phyloP scores from a whole-genome alignment of 257 asterid species.

The Penstemon eatonii region DNA sequence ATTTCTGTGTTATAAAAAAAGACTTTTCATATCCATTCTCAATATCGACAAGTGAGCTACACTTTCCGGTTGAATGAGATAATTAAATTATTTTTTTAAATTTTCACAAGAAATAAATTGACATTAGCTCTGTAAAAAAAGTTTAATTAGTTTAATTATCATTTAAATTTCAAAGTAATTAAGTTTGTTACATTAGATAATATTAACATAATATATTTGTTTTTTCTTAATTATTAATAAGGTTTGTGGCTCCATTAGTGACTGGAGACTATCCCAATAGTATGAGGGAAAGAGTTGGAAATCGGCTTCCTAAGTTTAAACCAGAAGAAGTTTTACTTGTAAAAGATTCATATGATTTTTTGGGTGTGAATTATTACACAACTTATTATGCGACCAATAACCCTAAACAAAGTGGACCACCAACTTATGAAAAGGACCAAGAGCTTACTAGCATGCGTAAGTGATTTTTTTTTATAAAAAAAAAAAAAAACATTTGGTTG shows the following conservation, averaged over 20 bases:
- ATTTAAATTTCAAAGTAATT: too few species aligned
- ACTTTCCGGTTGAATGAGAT: too few species aligned
- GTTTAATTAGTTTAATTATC: too few species aligned
- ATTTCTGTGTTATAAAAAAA: too few species aligned
- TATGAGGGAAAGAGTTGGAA: constrained; percentile 24
- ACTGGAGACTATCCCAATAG: constrained; percentile 31
- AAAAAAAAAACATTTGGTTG: too few species aligned
- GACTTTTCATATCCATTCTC: too few species aligned
- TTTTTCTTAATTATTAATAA: not conserved
- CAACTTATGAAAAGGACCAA: not conserved
- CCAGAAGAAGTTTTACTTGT: constrained; percentile 18
- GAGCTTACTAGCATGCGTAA: not conserved
- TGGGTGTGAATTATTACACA: constrained; percentile 27
- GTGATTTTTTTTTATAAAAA: not conserved
- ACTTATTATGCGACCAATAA: not conserved
- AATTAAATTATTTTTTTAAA: too few species aligned
- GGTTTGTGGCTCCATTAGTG: constrained; percentile 28
- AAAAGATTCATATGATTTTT: constrained; percentile 29
- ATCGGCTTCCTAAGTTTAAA: constrained; percentile 32
- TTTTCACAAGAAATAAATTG: too few species aligned
- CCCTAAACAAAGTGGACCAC: not conserved
- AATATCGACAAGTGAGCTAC: too few species aligned
- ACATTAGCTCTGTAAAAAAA: too few species aligned
- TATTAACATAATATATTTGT: too few species aligned
- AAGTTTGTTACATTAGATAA: too few species aligned